Base-by-base conservation (phyloP, 129 eudicot species). In the Calendula officinalis region DNA sequence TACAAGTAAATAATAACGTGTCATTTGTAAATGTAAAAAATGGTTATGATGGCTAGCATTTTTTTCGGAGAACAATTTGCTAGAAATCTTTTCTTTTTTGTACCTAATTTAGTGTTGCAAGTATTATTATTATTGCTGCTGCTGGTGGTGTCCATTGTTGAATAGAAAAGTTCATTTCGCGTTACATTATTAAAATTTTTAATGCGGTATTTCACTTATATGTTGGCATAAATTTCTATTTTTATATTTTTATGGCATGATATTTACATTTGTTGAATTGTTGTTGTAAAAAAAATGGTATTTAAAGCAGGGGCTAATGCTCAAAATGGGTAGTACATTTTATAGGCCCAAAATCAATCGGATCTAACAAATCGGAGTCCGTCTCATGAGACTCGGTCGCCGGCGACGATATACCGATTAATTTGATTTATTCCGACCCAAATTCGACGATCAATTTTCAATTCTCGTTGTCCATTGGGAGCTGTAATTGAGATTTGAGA, bases 401-500 rank as follows among this genome's bases (percentile, higher is more conserved):
- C 70, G 76, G 76, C 62, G 55, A 60, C 30, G 34, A 10, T 15
- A 34, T 33, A 61, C 36, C 57, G 6, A n/a, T n/a, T n/a, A n/a
- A n/a, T n/a, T n/a, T n/a, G 7, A 27, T 35, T 32, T 7, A 30
- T 45, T 50, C 9, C 13, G 66, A 64, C 64, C 72, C 77, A 52
- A 64, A 55, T 46, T 36, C 71, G 12, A 41, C 63, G 30, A 40
- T 62, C 38, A 58, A 61, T 55, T 45, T 27, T 42, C 73, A 55
- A 14, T 41, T 15, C 13, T 14, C 15, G 12, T 34, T 44, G 11
- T 52, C 46, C 67, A 75, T 88, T 88, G 98, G 95, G 78, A 41
- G 85, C 88, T 5, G 87, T 83, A 36, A 83, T n/a, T n/a, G n/a
- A n/a, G n/a, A n/a, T n/a, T 92, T 33, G 89, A 92, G 46, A 77